Base-by-base conservation (phyloP, 768 basidiomycete species). In the Tricholoma furcatifolium region DNA sequence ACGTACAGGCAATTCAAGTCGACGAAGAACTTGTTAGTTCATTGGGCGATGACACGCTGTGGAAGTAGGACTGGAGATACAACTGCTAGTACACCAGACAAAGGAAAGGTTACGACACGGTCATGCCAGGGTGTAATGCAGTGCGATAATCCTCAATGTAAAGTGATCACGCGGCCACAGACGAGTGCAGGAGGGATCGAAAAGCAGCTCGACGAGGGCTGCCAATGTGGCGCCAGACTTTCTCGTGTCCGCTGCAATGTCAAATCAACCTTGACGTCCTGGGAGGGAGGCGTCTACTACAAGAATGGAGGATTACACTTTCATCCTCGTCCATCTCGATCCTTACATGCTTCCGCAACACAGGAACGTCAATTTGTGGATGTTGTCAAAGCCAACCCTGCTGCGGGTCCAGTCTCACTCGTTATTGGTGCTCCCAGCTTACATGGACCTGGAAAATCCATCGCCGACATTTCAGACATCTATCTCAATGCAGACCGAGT, bases 381-480 rank as follows among this genome's bases (percentile, higher is more conserved):
- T 3, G 21, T 54, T 1, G 48, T 53, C 5, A 14, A 24, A 17
- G 31, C 21, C 2, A n/a, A 55, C 41, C 60, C 62, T 8, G 38
- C 42, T 1, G 23, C 35, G 15, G 58, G 60, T 20, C 54, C 62
- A 6, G 40, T 59, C 6, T 32, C 34, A 6, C 50, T 61, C 0
- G 45, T 61, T 42, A 54, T 58, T 21, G 62, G 60, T 24, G 51
- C 55, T 41, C 58, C 60, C 15, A 49, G 53, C 1, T 6, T 52
- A 18, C 4, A 48, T n/a, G 58, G 60, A 3, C 58, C 60, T 5
- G 60, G 60, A 1, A 21, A 59, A 34, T 59, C 58, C 3, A 46
- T 52, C 9, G 57, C 62, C 4, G 60, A 63, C 24, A 56, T 63
- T 23, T 61, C 56, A 14, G 36, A 51, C 24, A 49, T 58, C 4